Percentiles rank a stretch among this genome's conserved stretches.
Evolutionary conservation across 2,329 filamentous ascomycete species (phyloP).

Genomic region (Tolypocladium inflatum): DNA sequence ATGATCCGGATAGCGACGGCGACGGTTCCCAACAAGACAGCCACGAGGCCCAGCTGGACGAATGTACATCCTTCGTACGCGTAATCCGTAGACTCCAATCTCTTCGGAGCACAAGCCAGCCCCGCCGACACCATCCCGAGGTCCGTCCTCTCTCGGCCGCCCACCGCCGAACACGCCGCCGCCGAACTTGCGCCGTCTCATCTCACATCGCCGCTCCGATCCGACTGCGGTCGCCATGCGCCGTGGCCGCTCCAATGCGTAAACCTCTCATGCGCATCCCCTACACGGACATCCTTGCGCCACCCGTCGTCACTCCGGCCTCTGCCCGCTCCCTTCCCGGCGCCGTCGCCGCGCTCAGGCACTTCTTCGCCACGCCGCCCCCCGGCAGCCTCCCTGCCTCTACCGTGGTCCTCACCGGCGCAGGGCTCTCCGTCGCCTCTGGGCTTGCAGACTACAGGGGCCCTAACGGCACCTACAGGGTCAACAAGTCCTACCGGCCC

Average conservation of each 20-base stretch:
- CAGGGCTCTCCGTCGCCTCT: conserved; percentile 87
- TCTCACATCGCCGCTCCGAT: background rate
- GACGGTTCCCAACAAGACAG: background rate
- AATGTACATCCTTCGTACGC: no score
- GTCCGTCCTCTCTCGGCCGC: background rate
- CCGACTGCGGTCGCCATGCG: conserved; percentile 9
- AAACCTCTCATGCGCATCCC: conserved; percentile 79
- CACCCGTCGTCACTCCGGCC: conserved; percentile 64
- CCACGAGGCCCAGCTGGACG: background rate
- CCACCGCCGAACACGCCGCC: background rate
- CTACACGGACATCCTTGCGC: conserved; percentile 73
- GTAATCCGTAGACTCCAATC: background rate
- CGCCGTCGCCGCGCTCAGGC: conserved; percentile 65
- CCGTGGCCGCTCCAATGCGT: conserved; percentile 36
- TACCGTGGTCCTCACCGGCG: conserved; percentile 58
- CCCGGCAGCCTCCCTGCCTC: conserved; percentile 35
- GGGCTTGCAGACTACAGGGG: conserved; percentile 91
- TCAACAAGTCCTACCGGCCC: conserved; percentile 83
- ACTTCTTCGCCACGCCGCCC: conserved; percentile 61
- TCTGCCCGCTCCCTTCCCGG: conserved; percentile 61
- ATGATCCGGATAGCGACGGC: background rate
- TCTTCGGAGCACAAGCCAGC: background rate
- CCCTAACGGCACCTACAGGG: conserved; percentile 78
- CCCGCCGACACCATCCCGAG: no score
- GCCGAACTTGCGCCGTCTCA: background rate